phyloP scores from a whole-genome alignment of 139 green algal genomes.

The Picochlorum sp. region DNA sequence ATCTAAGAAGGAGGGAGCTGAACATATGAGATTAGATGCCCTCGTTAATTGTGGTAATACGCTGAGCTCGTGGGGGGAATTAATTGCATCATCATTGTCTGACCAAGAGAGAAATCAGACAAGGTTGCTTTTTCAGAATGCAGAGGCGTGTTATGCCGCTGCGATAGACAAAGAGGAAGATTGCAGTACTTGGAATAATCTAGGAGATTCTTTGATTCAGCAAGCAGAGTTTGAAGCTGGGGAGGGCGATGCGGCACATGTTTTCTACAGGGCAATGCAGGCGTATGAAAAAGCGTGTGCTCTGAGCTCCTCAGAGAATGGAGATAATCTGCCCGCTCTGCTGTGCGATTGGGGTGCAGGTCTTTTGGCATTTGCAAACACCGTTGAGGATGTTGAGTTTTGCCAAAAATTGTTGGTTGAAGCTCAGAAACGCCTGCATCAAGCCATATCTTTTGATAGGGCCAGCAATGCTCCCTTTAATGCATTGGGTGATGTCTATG shows the following conservation, averaged over 20 bases:
- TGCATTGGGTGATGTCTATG: conserved; percentile 49
- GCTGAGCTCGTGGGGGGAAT: conserved; percentile 7
- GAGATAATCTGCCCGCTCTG: conserved; percentile 49
- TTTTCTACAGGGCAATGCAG: conserved; percentile 3
- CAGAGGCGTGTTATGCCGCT: conserved; percentile 21
- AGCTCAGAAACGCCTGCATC: conserved; percentile 31
- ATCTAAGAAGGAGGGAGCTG: background rate
- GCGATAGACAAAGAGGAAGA: conserved; percentile 47
- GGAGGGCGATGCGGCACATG: background rate
- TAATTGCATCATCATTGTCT: background rate
- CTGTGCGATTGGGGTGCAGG: conserved; percentile 70
- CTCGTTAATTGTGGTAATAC: conserved; percentile 41
- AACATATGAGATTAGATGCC: conserved; percentile 19
- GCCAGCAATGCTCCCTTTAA: conserved; percentile 39
- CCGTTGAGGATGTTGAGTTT: conserved; percentile 5
- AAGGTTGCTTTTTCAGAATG: conserved; percentile 15
- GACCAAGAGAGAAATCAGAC: background rate
- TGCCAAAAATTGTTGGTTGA: conserved; percentile 31
- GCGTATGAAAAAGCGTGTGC: conserved; percentile 23
- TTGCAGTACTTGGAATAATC: conserved; percentile 44
- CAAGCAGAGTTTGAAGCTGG: conserved; percentile 21
- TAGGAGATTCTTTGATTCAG: conserved; percentile 45
- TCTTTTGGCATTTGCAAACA: conserved; percentile 23
- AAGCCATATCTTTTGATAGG: conserved; percentile 32
- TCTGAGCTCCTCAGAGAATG: conserved; percentile 17